Evolutionary conservation across 2,329 filamentous ascomycete genomes (phyloP).

Genomic region (Botryotinia convoluta): DNA sequence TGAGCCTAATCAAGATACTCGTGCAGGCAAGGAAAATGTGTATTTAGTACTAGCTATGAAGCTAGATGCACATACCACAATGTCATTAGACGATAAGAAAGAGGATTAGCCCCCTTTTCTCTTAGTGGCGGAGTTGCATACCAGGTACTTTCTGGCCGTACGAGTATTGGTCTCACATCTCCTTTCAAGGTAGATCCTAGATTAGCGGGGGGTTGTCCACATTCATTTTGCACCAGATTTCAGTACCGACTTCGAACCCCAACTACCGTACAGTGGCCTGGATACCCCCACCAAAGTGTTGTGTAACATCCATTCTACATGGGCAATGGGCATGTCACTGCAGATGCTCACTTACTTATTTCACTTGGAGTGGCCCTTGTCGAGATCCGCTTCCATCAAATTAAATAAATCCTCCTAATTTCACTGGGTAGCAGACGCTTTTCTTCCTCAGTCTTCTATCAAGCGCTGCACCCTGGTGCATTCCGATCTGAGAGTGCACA

Average conservation of each 20-base stretch:
- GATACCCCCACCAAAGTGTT: neutral
- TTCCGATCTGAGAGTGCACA: conserved; percentile 9
- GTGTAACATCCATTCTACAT: neutral
- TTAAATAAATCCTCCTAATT: neutral
- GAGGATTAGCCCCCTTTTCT: neutral
- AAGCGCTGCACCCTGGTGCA: conserved; percentile 1
- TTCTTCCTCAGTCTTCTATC: neutral
- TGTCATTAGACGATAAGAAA: neutral
- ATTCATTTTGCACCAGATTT: conserved; percentile 16
- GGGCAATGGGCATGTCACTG: neutral
- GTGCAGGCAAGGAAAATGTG: neutral
- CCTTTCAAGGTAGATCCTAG: conserved; percentile 1
- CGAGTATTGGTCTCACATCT: conserved; percentile 5
- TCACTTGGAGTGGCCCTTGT: neutral
- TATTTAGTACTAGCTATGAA: neutral
- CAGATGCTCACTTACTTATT: neutral
- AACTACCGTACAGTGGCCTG: conserved; percentile 1
- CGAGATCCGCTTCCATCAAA: conserved; percentile 4
- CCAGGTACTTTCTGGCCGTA: neutral
- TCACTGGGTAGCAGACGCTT: conserved; percentile 5
- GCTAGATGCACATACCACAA: neutral
- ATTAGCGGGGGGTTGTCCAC: conserved; percentile 11
- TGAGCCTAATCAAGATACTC: conserved; percentile 6
- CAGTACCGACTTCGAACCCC: conserved; percentile 5
- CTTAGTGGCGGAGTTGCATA: neutral